These are phyloP conservation scores for Globisporangium irregulare DNA, from an alignment of 352 stramenopile species.

Conservation along the genomic window DNA sequence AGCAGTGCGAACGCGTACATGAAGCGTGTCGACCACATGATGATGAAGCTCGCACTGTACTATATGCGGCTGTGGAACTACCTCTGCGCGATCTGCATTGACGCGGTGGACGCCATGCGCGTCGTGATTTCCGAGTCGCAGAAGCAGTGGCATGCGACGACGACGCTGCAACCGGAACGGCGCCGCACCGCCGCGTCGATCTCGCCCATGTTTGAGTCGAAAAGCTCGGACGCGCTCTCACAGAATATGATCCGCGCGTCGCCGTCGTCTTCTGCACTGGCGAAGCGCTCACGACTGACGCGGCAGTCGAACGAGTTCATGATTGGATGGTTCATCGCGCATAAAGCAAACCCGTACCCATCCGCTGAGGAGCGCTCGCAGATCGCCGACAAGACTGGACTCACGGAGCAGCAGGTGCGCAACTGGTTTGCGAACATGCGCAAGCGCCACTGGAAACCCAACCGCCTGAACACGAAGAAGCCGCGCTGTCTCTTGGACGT, in stretches of 20 bases:
- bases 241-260: slow-evolving; percentile 28
- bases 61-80: slow-evolving; percentile 61
- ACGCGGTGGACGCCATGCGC: slow-evolving; percentile 35
- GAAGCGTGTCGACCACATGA: slow-evolving; percentile 36
- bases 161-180: slow-evolving; percentile 25
- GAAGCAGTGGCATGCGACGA: slow-evolving; percentile 14
- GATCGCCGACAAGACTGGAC: slow-evolving; percentile 63
- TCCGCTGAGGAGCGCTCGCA: slow-evolving; percentile 54
- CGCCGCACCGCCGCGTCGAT: slow-evolving; percentile 19
- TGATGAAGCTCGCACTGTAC: slow-evolving; percentile 55
- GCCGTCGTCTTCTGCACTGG: slow-evolving; percentile 4
- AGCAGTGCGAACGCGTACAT: slow-evolving; percentile 13
- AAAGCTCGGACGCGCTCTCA: slow-evolving; percentile 33
- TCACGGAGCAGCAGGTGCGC: slow-evolving; percentile 81
- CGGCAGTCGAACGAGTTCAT: slow-evolving; percentile 84
- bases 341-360: slow-evolving; percentile 85
- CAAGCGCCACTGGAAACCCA: slow-evolving; percentile 88
- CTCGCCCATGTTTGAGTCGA: slow-evolving; percentile 33
- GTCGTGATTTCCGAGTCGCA: slow-evolving; percentile 22
- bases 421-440: slow-evolving; percentile 91
- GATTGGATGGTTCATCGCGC: slow-evolving; percentile 81
- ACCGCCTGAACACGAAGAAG: slow-evolving; percentile 59
- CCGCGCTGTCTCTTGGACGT: slow-evolving; percentile 77
- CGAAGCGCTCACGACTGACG: slow-evolving; percentile 57
- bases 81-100: slow-evolving; percentile 37